A percentile compares a stretch with the other conserved stretches of the same genome.
These are phyloP conservation scores for Cucumis melo DNA, from an alignment of 306 rosid species.

Conservation along the genomic window DNA sequence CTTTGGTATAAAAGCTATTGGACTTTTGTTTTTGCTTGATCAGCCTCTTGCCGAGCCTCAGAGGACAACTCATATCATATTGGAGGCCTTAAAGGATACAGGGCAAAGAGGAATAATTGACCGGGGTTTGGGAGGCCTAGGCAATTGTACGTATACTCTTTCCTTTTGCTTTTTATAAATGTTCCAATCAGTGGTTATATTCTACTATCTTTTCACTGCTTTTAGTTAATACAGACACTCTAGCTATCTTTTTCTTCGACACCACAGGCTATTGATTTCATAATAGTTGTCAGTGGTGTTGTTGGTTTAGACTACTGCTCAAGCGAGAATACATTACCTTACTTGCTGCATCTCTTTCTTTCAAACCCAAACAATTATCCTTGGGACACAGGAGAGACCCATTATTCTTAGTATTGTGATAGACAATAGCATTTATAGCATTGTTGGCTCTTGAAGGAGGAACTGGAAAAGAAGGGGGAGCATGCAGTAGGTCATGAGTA, in stretches of 20 bases:
- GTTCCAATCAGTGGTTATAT: not conserved
- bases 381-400: no score
- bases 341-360: no score
- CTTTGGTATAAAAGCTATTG: conserved; percentile 4
- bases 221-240: not conserved
- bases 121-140: conserved; percentile 93
- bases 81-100: conserved; percentile 74
- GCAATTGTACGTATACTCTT: conserved; percentile 44
- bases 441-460: no score
- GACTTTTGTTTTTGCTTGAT: conserved; percentile 11
- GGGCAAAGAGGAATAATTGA: conserved; percentile 84
- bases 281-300: not conserved
- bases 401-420: no score
- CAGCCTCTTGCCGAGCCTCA: conserved; percentile 87
- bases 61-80: conserved; percentile 47
- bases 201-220: not conserved
- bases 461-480: no score
- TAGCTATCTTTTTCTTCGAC: not conserved
- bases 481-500: no score
- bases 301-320: not conserved
- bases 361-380: no score
- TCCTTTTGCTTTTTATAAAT: conserved; percentile 1
- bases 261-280: not conserved
- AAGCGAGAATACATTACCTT: not conserved
- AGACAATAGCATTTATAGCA: no score